phyloP scores from a whole-genome alignment of 495 filamentous ascomycete genomes.

The Penicillium dipodomyicola region DNA sequence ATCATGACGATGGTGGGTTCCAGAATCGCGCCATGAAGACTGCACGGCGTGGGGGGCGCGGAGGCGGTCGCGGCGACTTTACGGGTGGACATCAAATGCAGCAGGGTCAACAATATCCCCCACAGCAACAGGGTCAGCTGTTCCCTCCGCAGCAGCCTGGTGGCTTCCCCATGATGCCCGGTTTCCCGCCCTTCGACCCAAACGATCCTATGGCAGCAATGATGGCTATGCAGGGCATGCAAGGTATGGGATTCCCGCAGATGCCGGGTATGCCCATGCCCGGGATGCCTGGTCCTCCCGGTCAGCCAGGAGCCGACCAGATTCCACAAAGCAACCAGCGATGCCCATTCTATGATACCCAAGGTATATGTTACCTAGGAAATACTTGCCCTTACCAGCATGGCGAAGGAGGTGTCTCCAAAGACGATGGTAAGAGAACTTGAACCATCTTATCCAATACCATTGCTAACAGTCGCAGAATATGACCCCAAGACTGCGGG shows the following conservation, averaged over 20 bases:
- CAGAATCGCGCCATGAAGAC: slow-evolving; percentile 68
- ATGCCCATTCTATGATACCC: slow-evolving; percentile 85
- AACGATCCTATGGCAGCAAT: slow-evolving; percentile 69
- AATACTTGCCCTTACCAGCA: slow-evolving; percentile 81
- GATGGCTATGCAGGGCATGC: slow-evolving; percentile 68
- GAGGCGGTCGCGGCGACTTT: slow-evolving; percentile 54
- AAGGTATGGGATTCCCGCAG: slow-evolving; percentile 63
- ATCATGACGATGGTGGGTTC: slow-evolving; percentile 35
- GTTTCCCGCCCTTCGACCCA: slow-evolving; percentile 56
- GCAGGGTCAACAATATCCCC: slow-evolving; percentile 11
- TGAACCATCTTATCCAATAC: not conserved
- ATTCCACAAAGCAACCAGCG: slow-evolving; percentile 49
- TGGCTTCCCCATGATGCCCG: slow-evolving; percentile 51
- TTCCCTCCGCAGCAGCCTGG: slow-evolving; percentile 33
- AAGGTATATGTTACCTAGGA: slow-evolving; percentile 80
- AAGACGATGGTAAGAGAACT: slow-evolving; percentile 47
- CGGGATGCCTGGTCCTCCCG: slow-evolving; percentile 33
- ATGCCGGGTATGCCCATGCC: slow-evolving; percentile 55
- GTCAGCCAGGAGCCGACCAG: slow-evolving; percentile 32
- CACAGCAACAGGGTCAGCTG: slow-evolving; percentile 10
- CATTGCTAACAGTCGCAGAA: slow-evolving; percentile 50
- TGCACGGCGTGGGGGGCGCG: slow-evolving; percentile 59
- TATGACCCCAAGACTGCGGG: slow-evolving; percentile 79
- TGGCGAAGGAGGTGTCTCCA: slow-evolving; percentile 56
- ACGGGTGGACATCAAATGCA: slow-evolving; percentile 30